These are phyloP conservation scores for Chytriomyces hyalinus DNA, from an alignment of 192 early-diverging fungal species.

Conservation along the genomic window DNA sequence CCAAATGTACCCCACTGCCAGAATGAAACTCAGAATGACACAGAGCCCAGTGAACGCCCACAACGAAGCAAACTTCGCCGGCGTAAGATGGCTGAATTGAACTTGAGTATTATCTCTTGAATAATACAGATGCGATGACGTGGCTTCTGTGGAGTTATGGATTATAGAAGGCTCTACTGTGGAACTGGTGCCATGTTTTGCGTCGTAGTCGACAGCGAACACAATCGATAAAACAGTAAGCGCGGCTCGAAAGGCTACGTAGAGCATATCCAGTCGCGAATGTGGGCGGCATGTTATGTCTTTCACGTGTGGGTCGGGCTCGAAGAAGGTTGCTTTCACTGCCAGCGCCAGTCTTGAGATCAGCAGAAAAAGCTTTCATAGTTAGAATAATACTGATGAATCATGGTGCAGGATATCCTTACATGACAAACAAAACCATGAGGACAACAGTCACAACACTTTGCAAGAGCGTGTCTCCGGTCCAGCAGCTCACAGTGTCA, in stretches of 20 bases:
- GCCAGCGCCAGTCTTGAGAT: slow-evolving; percentile 39
- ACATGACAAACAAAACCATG: slow-evolving; percentile 43
- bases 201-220: no score
- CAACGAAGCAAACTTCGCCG: neutral
- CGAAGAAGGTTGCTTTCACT: slow-evolving; percentile 53
- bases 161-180: no score
- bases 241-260: slow-evolving; percentile 42
- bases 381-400: neutral
- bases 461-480: slow-evolving; percentile 23
- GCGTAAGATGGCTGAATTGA: no score
- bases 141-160: no score
- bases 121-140: no score
- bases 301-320: slow-evolving; percentile 48
- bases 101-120: no score
- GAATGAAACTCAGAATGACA: slow-evolving; percentile 17
- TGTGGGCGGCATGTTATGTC: slow-evolving; percentile 44
- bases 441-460: slow-evolving; percentile 40
- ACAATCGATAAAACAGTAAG: slow-evolving; percentile 43
- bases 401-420: neutral
- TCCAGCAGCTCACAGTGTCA: slow-evolving; percentile 34
- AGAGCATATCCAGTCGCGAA: slow-evolving; percentile 46
- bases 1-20: slow-evolving; percentile 35
- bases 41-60: slow-evolving; percentile 29
- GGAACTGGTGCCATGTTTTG: no score
- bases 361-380: neutral